Conservation (phyloP, 768 basidiomycete genomes). For the Cystobasidium tubakii region DNA sequence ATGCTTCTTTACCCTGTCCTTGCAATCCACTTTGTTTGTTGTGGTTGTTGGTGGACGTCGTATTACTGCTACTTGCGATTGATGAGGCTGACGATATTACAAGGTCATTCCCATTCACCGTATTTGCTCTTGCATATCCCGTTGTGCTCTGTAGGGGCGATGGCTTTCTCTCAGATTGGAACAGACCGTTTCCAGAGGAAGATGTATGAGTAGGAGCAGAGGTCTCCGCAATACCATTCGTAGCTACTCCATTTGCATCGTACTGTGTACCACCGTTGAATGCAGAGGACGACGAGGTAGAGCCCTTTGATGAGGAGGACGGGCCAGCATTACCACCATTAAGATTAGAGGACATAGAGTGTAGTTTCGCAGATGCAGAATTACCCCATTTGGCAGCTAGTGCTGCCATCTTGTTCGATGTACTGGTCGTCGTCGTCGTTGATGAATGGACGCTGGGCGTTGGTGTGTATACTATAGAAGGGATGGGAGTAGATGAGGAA, state of each 20-base stretch:
- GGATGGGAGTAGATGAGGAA: background rate
- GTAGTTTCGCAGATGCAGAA: conserved; percentile 7
- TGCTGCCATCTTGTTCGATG: background rate
- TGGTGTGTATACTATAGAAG: background rate
- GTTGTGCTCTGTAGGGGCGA: background rate
- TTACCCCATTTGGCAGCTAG: background rate
- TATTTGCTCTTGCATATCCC: background rate
- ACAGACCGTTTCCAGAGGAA: background rate
- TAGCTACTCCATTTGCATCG: background rate
- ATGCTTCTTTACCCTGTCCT: background rate
- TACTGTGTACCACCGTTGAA: background rate
- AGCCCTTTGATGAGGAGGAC: background rate
- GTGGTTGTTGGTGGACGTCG: background rate
- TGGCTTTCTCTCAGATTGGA: background rate
- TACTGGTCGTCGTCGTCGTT: background rate
- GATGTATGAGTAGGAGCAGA: background rate
- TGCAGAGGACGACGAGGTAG: background rate
- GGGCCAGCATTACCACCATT: background rate
- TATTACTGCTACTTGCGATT: background rate
- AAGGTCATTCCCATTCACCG: background rate
- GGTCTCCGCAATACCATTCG: background rate
- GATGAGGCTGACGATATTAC: background rate
- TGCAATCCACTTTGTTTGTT: background rate
- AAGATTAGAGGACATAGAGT: background rate
- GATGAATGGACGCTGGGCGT: background rate